Conservation (phyloP, 352 stramenopile species). For the Phytopythium delawarense region DNA sequence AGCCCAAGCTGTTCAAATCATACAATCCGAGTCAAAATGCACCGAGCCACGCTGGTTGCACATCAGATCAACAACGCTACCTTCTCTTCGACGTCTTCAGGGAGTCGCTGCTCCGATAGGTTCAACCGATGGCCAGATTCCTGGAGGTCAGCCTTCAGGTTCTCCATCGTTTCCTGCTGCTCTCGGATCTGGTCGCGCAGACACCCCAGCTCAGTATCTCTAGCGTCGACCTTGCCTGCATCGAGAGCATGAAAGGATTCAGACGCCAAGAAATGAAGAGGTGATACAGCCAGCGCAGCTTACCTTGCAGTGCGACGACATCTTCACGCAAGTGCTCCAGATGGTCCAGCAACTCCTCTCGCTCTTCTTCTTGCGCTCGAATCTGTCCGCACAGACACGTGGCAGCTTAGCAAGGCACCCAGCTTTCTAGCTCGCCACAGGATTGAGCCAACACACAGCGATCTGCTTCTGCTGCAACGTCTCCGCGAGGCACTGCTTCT, state of each 20-base stretch:
- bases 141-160: constrained; percentile 44
- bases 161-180: constrained; percentile 57
- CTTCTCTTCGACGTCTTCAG: constrained; percentile 29
- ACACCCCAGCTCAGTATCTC: constrained; percentile 37
- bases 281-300: neutral
- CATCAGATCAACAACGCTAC: constrained; percentile 11
- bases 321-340: constrained; percentile 19
- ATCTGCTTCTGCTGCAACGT: constrained; percentile 30
- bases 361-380: constrained; percentile 15
- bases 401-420: neutral
- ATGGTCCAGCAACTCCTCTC: constrained; percentile 12
- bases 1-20: constrained; percentile 16
- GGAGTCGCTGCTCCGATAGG: neutral
- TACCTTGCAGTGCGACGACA: constrained; percentile 29
- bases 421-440: too few relatives aligned
- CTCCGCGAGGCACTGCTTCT: constrained; percentile 32
- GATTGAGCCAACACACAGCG: constrained; percentile 19
- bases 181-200: constrained; percentile 49
- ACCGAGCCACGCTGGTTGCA: too few relatives aligned
- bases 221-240: constrained; percentile 32
- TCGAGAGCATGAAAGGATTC: constrained; percentile 1
- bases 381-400: constrained; percentile 11
- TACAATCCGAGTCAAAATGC: neutral
- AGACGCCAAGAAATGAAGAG: constrained; percentile 6
- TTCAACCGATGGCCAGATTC: constrained; percentile 2